A percentile compares a stretch with the other conserved stretches of the same genome.
These are phyloP conservation scores for Backusella mclennaniae DNA, from an alignment of 192 early-diverging fungal species.

Conservation along the genomic window DNA sequence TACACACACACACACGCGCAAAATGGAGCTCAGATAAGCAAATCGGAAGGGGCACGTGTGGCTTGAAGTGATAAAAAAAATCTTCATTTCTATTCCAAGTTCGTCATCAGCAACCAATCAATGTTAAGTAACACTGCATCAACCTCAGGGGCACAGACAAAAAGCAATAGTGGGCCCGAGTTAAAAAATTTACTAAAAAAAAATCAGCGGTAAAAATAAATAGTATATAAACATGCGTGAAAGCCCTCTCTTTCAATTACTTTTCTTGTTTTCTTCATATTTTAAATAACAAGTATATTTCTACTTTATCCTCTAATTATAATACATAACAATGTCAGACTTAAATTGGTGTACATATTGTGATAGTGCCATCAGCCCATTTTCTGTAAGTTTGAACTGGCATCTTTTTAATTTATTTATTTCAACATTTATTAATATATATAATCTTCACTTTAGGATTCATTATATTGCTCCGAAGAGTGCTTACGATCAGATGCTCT, in stretches of 20 bases:
- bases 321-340: neutral
- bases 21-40: neutral
- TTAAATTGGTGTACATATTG: conserved; percentile 2
- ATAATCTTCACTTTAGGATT: conserved; percentile 23
- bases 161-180: conserved; percentile 3
- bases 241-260: neutral
- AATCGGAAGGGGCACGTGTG: conserved; percentile 1
- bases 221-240: neutral
- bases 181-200: conserved; percentile 7
- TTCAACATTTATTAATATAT: neutral
- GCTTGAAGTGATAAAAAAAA: neutral
- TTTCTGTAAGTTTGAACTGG: neutral
- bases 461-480: conserved; percentile 37
- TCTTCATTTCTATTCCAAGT: neutral
- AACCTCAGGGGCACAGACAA: conserved; percentile 3
- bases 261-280: conserved; percentile 7
- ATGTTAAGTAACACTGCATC: neutral
- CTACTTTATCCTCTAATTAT: neutral
- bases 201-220: neutral
- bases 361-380: neutral
- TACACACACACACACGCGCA: neutral
- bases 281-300: neutral
- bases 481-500: conserved; percentile 32
- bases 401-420: neutral
- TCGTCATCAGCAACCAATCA: conserved; percentile 5